Evolutionary conservation across 331 rosid genomes (phyloP), one percentile per base, ranked within the genome.

Genomic region (Dryas integrifolia): DNA sequence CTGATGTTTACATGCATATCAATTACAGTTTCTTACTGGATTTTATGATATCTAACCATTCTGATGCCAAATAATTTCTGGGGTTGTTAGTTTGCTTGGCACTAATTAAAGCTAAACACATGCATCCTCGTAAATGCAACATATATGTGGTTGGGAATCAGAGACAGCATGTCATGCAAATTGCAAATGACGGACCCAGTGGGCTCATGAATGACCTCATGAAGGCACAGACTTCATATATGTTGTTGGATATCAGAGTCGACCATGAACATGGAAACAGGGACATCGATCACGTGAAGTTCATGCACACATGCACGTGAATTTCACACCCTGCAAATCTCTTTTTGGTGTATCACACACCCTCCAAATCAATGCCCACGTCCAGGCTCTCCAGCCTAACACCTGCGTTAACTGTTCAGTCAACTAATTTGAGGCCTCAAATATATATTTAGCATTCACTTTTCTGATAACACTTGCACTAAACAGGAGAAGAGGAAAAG

Each of bases 201-300:
- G 8, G 67, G 30, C 66, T 14, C 11, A 60, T 6, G 24, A 13
- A 1, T 26, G 1, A 38, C 3, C 16, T 26, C 30, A 26, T 26
- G 39, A 12, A n/a, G 18, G 18, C 68, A 46, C 5, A 12, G 13
- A 24, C 5, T n/a, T 26, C 47, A 38, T 45, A 40, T 5, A 43
- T 58, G 48, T 9, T 49, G 58, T 26, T 18, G 46, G 46, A 46
- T 13, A 57, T 18, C 57, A 38, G 63, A 39, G 58, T 51, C 30
- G 1, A 18, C 60, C 66, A 35, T 16, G 48, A 63, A 70, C 73
- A 62, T 14, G 65, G 21, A 67, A 53, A 60, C 74, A 74, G 45
- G 9, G 84, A 18, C 21, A 18, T 18, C 21, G 21, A 18, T 72
- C 86, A 76, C 86, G 82, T 76, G 81, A 87, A 76, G 39, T 61